Base-by-base conservation (phyloP, 2,329 filamentous ascomycete genomes). In the Pyricularia pennisetigena region DNA sequence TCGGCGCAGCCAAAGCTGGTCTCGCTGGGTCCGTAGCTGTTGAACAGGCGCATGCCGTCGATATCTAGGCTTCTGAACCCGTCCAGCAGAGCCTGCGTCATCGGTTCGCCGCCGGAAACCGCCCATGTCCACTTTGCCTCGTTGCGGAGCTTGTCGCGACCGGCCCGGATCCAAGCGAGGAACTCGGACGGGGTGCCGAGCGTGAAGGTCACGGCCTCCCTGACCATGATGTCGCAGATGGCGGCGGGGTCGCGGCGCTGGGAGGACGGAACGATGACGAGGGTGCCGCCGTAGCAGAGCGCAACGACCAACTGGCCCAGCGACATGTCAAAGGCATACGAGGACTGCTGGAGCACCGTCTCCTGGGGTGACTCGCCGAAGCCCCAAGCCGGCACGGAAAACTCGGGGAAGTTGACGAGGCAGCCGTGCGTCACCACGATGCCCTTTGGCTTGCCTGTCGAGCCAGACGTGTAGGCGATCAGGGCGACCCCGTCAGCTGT, bases 381-480 rank as follows among this genome's bases (percentile, higher is more conserved):
- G 64, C 0, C 71, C 68, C 6, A 69, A 70, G 12, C 69, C 69
- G 16, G 71, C 71, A 9, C 30, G 30, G 30, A 32, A 9, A 32
- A 32, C 59, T 75, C 76, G 9, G 76, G 69, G n/a, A 73, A 69
- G 68, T 77, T 77, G 2, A 70, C 49, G 3, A 81, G 69, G 26
- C 70, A 73, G 3, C 63, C 65, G 66, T 80, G 77, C 0, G 63
- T 69, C 9, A 81, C 69, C 1, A 75, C 62, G 23, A 82, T 76
- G 5, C 80, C 80, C 71, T 83, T 83, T 1, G 82, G 81, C 0
- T 61, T 73, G 61, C 77, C 74, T 9, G 78, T 75, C 4, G 73
- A 73, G 49, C 76, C 72, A 67, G 75, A 74, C n/a, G 74, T 74
- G 71, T 73, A 82, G 4, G 81, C 69, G 3, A 81, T 68, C 4